Evolutionary conservation across 2,329 filamentous ascomycete genomes (phyloP).

Genomic region (Aspergillus pseudoviridinutans): DNA sequence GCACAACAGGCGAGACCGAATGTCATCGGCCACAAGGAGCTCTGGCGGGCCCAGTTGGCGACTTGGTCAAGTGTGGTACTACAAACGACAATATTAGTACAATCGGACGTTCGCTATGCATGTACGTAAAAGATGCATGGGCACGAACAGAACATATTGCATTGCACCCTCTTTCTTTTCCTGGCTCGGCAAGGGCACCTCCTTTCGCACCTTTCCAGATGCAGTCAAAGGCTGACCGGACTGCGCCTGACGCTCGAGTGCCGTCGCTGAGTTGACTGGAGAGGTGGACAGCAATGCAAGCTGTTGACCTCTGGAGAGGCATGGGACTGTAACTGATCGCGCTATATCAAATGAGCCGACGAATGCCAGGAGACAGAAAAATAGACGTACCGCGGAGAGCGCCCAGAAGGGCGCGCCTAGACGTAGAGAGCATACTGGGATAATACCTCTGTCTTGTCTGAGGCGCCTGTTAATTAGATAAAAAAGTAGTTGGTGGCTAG

Average conservation of each 20-base stretch:
- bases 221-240: slow-evolving; percentile 33
- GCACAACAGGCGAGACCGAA: slow-evolving; percentile 89
- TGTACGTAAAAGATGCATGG: neutral
- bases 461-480: neutral
- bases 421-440: slow-evolving; percentile 24
- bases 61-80: slow-evolving; percentile 62
- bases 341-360: slow-evolving; percentile 22
- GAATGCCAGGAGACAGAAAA: slow-evolving; percentile 2
- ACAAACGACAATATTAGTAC: slow-evolving; percentile 7
- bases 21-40: slow-evolving; percentile 87
- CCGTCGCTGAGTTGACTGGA: slow-evolving; percentile 40
- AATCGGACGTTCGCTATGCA: neutral
- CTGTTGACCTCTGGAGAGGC: slow-evolving; percentile 32
- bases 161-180: slow-evolving; percentile 49
- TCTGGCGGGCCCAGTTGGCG: slow-evolving; percentile 83
- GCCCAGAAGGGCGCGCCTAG: slow-evolving; percentile 23
- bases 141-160: slow-evolving; percentile 49
- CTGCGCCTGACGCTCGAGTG: slow-evolving; percentile 35
- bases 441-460: neutral
- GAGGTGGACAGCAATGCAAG: slow-evolving; percentile 41
- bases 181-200: slow-evolving; percentile 48
- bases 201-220: slow-evolving; percentile 43
- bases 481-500: neutral
- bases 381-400: slow-evolving; percentile 24
- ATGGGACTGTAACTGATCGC: slow-evolving; percentile 25